Conservation (phyloP, 805 yeast species). For the Priceomyces melissophilus region DNA sequence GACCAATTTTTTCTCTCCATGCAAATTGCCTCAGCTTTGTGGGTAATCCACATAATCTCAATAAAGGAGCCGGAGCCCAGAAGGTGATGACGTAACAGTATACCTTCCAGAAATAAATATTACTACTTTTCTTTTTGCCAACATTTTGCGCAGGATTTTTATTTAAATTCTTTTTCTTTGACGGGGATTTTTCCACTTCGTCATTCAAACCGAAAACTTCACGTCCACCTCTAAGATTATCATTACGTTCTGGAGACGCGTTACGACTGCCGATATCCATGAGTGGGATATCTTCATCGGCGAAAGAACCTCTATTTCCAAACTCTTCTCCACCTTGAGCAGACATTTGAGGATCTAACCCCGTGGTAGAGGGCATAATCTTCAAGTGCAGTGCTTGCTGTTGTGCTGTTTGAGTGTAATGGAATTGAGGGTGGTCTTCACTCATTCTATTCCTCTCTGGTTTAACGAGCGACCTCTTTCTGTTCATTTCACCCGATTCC, state of each 20-base stretch:
- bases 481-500: slow-evolving; percentile 36
- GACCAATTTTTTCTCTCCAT: slow-evolving; percentile 94
- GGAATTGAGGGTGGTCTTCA: slow-evolving; percentile 71
- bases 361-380: slow-evolving; percentile 68
- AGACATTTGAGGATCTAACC: slow-evolving; percentile 52
- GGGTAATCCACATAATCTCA: slow-evolving; percentile 71
- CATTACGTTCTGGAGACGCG: slow-evolving; percentile 1
- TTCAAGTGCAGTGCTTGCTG: slow-evolving; percentile 60
- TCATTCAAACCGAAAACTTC: slow-evolving; percentile 62
- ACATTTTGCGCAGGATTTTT: slow-evolving; percentile 7
- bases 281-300: slow-evolving; percentile 41
- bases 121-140: slow-evolving; percentile 9
- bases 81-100: slow-evolving; percentile 81
- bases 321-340: slow-evolving; percentile 5
- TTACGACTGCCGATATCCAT: slow-evolving; percentile 31
- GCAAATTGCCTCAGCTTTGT: slow-evolving; percentile 85
- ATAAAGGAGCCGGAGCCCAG: slow-evolving; percentile 83
- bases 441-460: slow-evolving; percentile 75
- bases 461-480: slow-evolving; percentile 72
- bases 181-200: slow-evolving; percentile 38
- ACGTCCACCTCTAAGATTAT: slow-evolving; percentile 32
- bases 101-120: slow-evolving; percentile 64
- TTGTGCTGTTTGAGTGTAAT: slow-evolving; percentile 70
- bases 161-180: slow-evolving; percentile 24
- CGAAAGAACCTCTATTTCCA: slow-evolving; percentile 5